Evolutionary conservation across 495 filamentous ascomycete species (phyloP), one percentile per base, ranked within the genome.

Genomic region (Penicillium dipodomyicola): DNA sequence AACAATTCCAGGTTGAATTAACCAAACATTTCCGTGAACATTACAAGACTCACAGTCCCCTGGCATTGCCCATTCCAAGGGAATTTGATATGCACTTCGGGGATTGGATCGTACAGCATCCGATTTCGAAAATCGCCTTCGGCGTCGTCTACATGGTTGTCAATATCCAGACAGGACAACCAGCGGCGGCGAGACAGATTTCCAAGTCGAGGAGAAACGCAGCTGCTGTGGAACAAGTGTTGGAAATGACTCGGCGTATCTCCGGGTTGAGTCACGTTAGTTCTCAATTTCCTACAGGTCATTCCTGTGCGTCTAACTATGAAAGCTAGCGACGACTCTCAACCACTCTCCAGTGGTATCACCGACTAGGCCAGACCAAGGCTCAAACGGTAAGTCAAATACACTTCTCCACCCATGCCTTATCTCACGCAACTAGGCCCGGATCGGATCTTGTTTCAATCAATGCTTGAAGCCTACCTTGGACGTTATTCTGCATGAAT

Each of bases 61-160:
- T 29, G 4, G 27, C 7, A 29, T 29, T 54, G 37, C 25, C 51
- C 17, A 54, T 37, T 6, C 51, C 51, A 27, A 20, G 2, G 1
- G 25, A 45, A 2, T 32, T 11, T 29, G 23, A 54, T 45, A 15
- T 20, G 12, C 35, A 11, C 5, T 25, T 54, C 14, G 39, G 39
- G n/a, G 20, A 54, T 44, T 45, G 51, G 51, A 54, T 54, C 17
- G 23, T 54, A n/a, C 51, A 54, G n/a, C 9, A 54, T 11, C 51
- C 51, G 20, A 40, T 54, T 19, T 30, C 51, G 12, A 43, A 40
- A 17, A 40, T 27, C 14, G n/a, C 23, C 1, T 46, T 35, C 35
- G 29, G 41, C 6, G 27, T 46, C 10, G 52, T 54, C n/a, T 30
- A 46, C 32, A 46, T 54, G 52, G 52, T 45, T 15, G 25, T 45